Conservation (phyloP, 2,329 filamentous ascomycete species). For the Trichoderma sp. region DNA sequence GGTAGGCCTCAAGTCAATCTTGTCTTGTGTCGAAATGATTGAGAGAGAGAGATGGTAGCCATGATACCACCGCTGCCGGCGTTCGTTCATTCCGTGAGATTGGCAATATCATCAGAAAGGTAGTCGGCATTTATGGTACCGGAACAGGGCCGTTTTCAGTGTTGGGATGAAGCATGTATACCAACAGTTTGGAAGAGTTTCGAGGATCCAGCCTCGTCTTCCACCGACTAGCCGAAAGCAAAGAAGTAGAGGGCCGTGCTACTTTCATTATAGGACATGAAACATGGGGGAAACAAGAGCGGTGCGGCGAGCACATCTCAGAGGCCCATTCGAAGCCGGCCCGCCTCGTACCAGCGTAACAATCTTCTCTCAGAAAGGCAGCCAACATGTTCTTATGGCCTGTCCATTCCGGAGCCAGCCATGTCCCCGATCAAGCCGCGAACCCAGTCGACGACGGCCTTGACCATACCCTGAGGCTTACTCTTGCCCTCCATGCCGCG, state of each 20-base stretch:
- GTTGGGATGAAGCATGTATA: background rate
- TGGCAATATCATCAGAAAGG: background rate
- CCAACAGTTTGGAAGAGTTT: background rate
- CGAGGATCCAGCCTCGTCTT: background rate
- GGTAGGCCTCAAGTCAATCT: background rate
- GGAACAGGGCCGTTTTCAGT: background rate
- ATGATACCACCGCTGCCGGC: background rate
- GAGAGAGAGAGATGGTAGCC: background rate
- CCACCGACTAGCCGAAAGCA: background rate
- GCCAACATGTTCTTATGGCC: conserved; percentile 15
- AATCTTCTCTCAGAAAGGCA: background rate
- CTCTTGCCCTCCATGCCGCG: conserved; percentile 45
- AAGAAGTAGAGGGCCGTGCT: background rate
- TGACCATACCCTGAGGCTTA: conserved; percentile 62
- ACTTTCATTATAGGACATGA: background rate
- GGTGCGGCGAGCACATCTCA: background rate
- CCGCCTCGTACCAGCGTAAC: background rate
- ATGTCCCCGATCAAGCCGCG: conserved; percentile 51
- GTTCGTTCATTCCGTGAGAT: background rate
- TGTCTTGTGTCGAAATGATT: background rate
- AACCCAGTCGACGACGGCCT: conserved; percentile 59
- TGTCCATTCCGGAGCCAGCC: conserved; percentile 27
- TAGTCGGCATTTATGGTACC: background rate
- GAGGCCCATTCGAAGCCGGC: background rate
- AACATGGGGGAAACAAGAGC: background rate